phyloP scores from a whole-genome alignment of 352 stramenopile species.

The Peronosclerospora sorghi region DNA sequence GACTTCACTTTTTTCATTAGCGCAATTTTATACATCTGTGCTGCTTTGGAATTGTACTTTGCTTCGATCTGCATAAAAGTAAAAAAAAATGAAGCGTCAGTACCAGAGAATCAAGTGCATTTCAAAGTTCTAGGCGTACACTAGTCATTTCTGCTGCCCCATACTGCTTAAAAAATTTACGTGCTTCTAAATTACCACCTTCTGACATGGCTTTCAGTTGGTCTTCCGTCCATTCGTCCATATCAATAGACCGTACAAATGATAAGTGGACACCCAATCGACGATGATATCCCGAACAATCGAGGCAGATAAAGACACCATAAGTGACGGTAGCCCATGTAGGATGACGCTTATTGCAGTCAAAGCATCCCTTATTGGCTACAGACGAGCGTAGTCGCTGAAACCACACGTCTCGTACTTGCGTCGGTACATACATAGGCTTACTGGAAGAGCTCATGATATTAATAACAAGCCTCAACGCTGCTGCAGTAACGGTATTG shows the following conservation, averaged over 20 bases:
- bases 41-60: conserved; percentile 87
- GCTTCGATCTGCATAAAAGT: conserved; percentile 59
- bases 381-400: conserved; percentile 64
- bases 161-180: conserved; percentile 92
- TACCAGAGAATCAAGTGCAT: not conserved
- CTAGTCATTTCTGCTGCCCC: conserved; percentile 79
- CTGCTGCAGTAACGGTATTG: no score
- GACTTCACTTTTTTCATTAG: conserved; percentile 79
- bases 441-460: conserved; percentile 33
- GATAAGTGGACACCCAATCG: conserved; percentile 89
- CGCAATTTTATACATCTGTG: conserved; percentile 80
- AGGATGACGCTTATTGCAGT: conserved; percentile 92
- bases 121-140: conserved; percentile 23
- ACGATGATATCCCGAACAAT: conserved; percentile 91
- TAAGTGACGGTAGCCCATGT: conserved; percentile 93
- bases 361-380: conserved; percentile 90
- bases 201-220: conserved; percentile 89
- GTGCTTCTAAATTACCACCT: conserved; percentile 88
- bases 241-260: conserved; percentile 92
- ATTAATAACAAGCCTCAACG: no score
- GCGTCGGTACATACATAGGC: conserved; percentile 58
- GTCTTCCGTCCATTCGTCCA: conserved; percentile 93
- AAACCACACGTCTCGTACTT: conserved; percentile 78
- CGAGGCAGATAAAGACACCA: conserved; percentile 93
- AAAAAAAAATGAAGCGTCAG: not conserved